phyloP scores from a whole-genome alignment of 2,329 filamentous ascomycete genomes.

The Aspergillus sp. region DNA sequence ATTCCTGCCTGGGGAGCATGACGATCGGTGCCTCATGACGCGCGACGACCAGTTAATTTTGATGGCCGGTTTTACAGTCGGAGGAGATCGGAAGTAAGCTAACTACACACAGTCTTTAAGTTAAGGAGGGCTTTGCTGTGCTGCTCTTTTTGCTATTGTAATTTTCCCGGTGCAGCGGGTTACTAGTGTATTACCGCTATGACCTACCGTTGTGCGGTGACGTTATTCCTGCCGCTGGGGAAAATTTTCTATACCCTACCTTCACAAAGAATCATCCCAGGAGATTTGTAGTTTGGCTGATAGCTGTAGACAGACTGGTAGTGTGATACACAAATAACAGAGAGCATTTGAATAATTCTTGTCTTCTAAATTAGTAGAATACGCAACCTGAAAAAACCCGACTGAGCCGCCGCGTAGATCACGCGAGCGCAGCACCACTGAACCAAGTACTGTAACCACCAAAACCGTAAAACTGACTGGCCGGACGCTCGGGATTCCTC shows the following conservation, averaged over 20 bases:
- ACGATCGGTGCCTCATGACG: background rate
- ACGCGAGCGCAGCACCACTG: conserved; percentile 17
- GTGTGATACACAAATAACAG: too few relatives aligned
- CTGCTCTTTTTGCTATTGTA: background rate
- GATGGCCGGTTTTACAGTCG: conserved; percentile 16
- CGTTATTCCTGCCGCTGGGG: conserved; percentile 12
- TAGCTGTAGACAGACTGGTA: too few relatives aligned
- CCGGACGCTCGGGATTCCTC: conserved; percentile 20
- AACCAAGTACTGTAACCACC: background rate
- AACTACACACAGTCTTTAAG: too few relatives aligned
- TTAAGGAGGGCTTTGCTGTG: too few relatives aligned
- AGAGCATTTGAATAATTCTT: too few relatives aligned
- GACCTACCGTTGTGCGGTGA: conserved; percentile 10
- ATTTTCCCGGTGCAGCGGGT: background rate
- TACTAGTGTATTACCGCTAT: background rate
- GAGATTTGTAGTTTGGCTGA: too few relatives aligned
- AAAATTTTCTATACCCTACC: background rate
- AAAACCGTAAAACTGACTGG: conserved; percentile 1
- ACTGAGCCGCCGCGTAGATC: conserved; percentile 20
- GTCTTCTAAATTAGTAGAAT: too few relatives aligned
- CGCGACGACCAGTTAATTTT: conserved; percentile 20
- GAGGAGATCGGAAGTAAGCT: conserved; percentile 10
- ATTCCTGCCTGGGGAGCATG: background rate
- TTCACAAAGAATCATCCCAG: background rate
- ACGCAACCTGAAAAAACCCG: background rate